These are phyloP conservation scores for Trifolium dubium DNA, from an alignment of 306 rosid species.

Conservation along the genomic window DNA sequence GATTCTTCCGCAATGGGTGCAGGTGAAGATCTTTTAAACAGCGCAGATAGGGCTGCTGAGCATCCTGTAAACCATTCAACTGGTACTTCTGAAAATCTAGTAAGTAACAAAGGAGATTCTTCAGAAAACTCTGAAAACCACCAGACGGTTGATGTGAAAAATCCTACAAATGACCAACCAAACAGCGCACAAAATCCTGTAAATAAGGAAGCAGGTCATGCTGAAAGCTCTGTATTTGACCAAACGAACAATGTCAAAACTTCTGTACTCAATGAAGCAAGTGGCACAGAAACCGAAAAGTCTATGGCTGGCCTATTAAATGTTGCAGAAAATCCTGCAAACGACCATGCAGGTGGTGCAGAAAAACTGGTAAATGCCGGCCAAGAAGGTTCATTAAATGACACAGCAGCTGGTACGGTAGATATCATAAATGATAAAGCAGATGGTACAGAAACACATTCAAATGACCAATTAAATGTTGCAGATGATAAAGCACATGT, in stretches of 20 bases:
- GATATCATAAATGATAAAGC: conserved; percentile 40
- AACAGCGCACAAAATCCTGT: conserved; percentile 24
- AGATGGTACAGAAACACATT: conserved; percentile 40
- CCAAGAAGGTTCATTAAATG: not conserved
- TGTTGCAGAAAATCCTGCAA: not conserved
- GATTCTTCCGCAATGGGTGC: conserved; percentile 50
- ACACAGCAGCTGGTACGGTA: not conserved
- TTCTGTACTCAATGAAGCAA: too few relatives aligned
- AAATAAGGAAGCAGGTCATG: too few relatives aligned
- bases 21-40: conserved; percentile 43
- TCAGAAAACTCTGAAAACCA: not conserved
- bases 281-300: too few relatives aligned
- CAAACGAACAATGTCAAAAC: too few relatives aligned
- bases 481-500: conserved; percentile 14
- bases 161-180: conserved; percentile 25
- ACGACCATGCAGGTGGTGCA: conserved; percentile 30
- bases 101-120: conserved; percentile 40
- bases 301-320: too few relatives aligned
- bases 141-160: conserved; percentile 26
- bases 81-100: conserved; percentile 41
- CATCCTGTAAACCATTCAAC: conserved; percentile 30
- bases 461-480: conserved; percentile 40
- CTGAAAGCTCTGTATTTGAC: too few relatives aligned
- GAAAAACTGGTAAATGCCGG: not conserved
- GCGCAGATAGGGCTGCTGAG: conserved; percentile 47